Conservation (phyloP, 2,329 filamentous ascomycete genomes). For the Xylaria sp. region DNA sequence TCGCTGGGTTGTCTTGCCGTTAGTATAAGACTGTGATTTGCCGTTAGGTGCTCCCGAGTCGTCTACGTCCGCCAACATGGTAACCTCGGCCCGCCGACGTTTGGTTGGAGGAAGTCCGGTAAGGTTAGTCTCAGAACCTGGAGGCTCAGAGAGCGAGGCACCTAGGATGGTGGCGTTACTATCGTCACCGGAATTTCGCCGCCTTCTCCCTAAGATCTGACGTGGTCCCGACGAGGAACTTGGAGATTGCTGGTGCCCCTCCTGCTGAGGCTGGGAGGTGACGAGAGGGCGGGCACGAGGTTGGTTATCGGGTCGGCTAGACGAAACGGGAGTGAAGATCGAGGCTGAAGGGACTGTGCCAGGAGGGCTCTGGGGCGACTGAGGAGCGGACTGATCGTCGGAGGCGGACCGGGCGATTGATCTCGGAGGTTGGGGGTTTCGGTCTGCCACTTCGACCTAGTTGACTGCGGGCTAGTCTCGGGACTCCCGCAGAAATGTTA, state of each 20-base stretch:
- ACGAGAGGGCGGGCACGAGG: slow-evolving; percentile 32
- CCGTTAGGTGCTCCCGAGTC: slow-evolving; percentile 64
- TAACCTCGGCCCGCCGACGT: slow-evolving; percentile 67
- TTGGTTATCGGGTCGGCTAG: slow-evolving; percentile 17
- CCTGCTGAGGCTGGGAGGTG: slow-evolving; percentile 30
- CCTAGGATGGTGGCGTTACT: slow-evolving; percentile 40
- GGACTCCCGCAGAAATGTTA: slow-evolving; percentile 53
- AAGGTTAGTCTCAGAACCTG: slow-evolving; percentile 39
- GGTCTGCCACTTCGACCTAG: slow-evolving; percentile 78
- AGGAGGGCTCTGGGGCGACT: slow-evolving; percentile 60
- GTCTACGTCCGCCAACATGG: slow-evolving; percentile 73
- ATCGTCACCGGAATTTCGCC: slow-evolving; percentile 59
- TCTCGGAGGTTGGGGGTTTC: slow-evolving; percentile 63
- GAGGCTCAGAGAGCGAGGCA: slow-evolving; percentile 42
- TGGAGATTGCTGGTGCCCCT: slow-evolving; percentile 22
- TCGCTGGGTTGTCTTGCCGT: slow-evolving; percentile 66
- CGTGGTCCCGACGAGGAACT: slow-evolving; percentile 35
- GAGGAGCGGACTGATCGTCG: slow-evolving; percentile 73
- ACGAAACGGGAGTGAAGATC: slow-evolving; percentile 40
- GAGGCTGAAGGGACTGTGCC: slow-evolving; percentile 60
- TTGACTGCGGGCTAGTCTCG: slow-evolving; percentile 56
- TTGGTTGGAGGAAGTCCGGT: slow-evolving; percentile 59
- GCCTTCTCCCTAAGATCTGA: slow-evolving; percentile 67
- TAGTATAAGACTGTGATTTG: slow-evolving; percentile 63
- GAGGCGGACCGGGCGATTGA: slow-evolving; percentile 70